Evolutionary conservation across 78 protist species (phyloP).

Genomic region (Dictyostelium brefeldianum): DNA sequence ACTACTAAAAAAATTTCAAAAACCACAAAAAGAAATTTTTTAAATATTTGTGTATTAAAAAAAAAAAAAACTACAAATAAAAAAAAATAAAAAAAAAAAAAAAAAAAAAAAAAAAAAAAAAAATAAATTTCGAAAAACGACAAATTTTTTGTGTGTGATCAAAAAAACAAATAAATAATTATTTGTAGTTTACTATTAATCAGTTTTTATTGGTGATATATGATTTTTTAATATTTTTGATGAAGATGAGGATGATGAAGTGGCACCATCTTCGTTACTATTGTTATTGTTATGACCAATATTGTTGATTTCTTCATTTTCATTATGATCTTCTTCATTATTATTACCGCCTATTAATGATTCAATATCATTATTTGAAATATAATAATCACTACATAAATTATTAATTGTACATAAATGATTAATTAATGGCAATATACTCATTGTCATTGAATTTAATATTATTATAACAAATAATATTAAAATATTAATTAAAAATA

Average conservation of each 20-base stretch:
- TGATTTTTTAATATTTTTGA: not conserved
- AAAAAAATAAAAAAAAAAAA: not conserved
- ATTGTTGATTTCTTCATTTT: not conserved
- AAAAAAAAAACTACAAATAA: not conserved
- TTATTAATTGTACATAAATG: not conserved
- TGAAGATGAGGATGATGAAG: not conserved
- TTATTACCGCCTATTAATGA: not conserved
- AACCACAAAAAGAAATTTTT: no score
- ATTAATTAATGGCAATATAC: not conserved
- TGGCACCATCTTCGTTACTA: not conserved
- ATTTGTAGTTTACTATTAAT: not conserved
- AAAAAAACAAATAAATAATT: not conserved
- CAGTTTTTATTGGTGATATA: conserved; percentile 2
- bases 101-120: not conserved
- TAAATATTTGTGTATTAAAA: no score
- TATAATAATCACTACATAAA: not conserved
- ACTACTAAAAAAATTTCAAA: no score
- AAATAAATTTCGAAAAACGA: not conserved
- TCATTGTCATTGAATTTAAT: conserved; percentile 1
- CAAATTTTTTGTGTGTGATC: no score
- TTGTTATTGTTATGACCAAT: no score
- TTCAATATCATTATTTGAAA: not conserved
- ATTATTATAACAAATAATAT: not conserved
- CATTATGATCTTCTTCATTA: not conserved
- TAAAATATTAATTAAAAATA: not conserved